A percentile compares a stretch with the other conserved stretches of the same genome.
Evolutionary conservation across 2,329 filamentous ascomycete species (phyloP).

Genomic region (Verticillium tricorpus): DNA sequence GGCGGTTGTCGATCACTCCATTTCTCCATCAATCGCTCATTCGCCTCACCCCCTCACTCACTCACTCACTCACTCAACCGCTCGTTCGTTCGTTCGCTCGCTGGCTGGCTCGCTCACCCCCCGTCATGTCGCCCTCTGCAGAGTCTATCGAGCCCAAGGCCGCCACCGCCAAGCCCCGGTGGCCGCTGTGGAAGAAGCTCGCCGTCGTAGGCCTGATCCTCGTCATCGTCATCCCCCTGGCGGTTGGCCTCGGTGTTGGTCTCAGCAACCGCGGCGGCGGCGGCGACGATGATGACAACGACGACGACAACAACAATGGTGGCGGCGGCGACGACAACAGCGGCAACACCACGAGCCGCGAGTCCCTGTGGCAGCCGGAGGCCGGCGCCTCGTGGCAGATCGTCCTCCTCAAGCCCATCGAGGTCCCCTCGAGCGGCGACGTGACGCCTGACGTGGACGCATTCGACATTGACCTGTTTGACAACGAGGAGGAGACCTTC

Average conservation of each 20-base stretch:
- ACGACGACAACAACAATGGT: constrained; percentile 12
- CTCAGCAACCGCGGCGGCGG: constrained; percentile 30
- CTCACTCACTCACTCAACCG: not conserved
- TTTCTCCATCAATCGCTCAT: not conserved
- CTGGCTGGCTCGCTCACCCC: not conserved
- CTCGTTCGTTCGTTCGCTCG: not conserved
- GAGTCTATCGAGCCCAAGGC: constrained; percentile 1
- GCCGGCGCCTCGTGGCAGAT: constrained; percentile 58
- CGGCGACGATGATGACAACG: constrained; percentile 10
- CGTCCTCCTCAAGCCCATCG: constrained; percentile 41
- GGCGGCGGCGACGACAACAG: constrained; percentile 14
- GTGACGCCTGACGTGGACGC: constrained; percentile 44
- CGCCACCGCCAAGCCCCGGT: not conserved
- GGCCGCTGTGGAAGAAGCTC: constrained; percentile 20
- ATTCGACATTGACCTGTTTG: constrained; percentile 48
- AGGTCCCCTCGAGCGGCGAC: constrained; percentile 33
- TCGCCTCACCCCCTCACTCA: not conserved
- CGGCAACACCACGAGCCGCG: constrained; percentile 14
- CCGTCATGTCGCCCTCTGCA: not conserved
- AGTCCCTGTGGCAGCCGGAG: constrained; percentile 45
- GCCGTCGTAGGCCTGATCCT: constrained; percentile 18
- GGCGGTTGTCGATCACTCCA: not conserved
- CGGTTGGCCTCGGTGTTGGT: constrained; percentile 53
- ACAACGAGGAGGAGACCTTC: constrained; percentile 39
- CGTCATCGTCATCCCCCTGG: constrained; percentile 34